Conservation (phyloP, 495 filamentous ascomycete species). For the Tuber brumale region DNA sequence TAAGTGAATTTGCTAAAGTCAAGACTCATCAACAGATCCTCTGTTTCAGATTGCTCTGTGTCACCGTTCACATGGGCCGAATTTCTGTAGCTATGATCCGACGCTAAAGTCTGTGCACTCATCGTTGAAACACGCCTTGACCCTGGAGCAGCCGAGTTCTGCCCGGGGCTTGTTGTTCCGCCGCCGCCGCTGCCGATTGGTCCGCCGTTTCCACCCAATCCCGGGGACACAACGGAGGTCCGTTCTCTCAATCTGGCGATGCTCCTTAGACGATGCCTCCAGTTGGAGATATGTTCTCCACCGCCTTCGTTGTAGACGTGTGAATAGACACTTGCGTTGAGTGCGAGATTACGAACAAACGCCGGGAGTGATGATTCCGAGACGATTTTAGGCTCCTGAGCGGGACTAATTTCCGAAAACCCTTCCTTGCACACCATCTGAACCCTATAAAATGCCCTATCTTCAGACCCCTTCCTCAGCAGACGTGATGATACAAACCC, state of each 20-base stretch:
- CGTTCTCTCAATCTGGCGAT: conserved; percentile 73
- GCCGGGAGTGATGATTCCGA: conserved; percentile 68
- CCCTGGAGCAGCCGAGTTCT: conserved; percentile 12
- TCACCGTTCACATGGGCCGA: conserved; percentile 33
- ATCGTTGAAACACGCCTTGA: conserved; percentile 35
- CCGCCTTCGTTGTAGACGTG: conserved; percentile 79
- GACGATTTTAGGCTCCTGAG: conserved; percentile 77
- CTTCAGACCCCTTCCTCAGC: conserved; percentile 42
- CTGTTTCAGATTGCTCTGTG: conserved; percentile 33
- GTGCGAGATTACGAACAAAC: conserved; percentile 84
- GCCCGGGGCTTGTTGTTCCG: conserved; percentile 22
- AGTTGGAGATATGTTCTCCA: conserved; percentile 80
- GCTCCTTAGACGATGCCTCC: conserved; percentile 77
- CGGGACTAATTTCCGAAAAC: conserved; percentile 84
- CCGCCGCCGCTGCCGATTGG: conserved; percentile 11
- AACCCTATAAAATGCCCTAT: conserved; percentile 68
- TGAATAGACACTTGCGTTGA: conserved; percentile 89
- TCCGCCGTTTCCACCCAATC: conserved; percentile 8
- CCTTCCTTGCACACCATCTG: conserved; percentile 74
- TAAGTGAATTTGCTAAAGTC: conserved; percentile 42
- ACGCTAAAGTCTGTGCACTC: conserved; percentile 25
- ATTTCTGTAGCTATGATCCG: conserved; percentile 29
- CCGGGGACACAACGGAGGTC: conserved; percentile 26
- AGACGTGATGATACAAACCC: conserved; percentile 53
- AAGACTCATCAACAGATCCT: conserved; percentile 36